These are phyloP conservation scores for Suillus sp. DNA, from an alignment of 768 basidiomycete species.

Conservation along the genomic window DNA sequence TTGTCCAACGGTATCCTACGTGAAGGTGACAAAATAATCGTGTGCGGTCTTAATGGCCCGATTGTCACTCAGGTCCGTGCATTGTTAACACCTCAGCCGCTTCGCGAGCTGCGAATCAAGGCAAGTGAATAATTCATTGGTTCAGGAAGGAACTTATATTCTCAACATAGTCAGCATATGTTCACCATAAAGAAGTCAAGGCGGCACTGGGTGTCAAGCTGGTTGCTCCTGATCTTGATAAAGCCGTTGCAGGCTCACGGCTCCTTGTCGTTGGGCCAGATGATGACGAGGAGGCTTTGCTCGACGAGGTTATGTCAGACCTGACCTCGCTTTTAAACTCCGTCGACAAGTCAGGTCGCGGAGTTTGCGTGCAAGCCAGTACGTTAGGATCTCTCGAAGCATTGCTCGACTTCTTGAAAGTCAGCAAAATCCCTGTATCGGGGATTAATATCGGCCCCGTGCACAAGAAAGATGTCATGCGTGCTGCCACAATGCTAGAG, in stretches of 20 bases:
- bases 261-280: constrained; percentile 92
- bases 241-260: constrained; percentile 96
- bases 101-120: constrained; percentile 95
- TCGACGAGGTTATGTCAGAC: constrained; percentile 96
- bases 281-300: constrained; percentile 93
- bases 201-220: constrained; percentile 97
- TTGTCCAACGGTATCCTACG: constrained; percentile 90
- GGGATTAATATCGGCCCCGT: constrained; percentile 98
- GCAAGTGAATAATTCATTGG: constrained; percentile 40
- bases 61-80: constrained; percentile 96
- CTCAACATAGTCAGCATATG: constrained; percentile 77
- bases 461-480: constrained; percentile 93
- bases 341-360: constrained; percentile 93
- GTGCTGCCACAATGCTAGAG: constrained; percentile 91
- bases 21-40: constrained; percentile 92
- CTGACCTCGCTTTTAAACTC: constrained; percentile 84
- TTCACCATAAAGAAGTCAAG: constrained; percentile 97
- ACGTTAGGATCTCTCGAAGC: constrained; percentile 98
- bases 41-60: constrained; percentile 96
- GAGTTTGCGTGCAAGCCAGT: constrained; percentile 96
- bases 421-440: constrained; percentile 95
- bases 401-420: constrained; percentile 90
- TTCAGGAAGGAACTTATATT: constrained; percentile 11
- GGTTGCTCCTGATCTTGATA: constrained; percentile 92
- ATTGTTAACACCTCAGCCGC: constrained; percentile 91